A percentile compares a stretch with the other conserved stretches of the same genome.
Conservation (phyloP, 2,329 filamentous ascomycete genomes). For the Apiospora rasikravindrae region DNA sequence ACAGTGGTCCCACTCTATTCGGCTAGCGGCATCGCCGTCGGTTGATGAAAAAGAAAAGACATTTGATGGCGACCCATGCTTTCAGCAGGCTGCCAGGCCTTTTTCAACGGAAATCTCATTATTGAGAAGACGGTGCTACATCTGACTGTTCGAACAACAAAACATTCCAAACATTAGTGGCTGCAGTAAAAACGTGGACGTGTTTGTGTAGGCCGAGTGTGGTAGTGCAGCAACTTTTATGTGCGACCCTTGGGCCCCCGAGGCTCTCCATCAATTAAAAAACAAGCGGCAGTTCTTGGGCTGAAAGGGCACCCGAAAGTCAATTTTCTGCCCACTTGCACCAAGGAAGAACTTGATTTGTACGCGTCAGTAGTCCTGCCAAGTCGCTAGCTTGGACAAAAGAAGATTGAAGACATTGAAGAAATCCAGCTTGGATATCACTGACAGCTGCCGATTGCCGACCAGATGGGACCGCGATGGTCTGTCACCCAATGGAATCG, state of each 20-base stretch:
- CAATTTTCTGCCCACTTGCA: background rate
- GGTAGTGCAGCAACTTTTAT: background rate
- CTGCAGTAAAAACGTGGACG: background rate
- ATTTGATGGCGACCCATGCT: background rate
- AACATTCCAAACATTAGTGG: background rate
- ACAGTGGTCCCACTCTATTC: background rate
- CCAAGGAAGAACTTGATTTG: background rate
- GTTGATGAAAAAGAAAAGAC: background rate
- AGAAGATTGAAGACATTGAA: background rate
- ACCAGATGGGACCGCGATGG: background rate
- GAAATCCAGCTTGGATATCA: background rate
- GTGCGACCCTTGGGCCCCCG: background rate
- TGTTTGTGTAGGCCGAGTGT: background rate
- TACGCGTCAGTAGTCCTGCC: background rate
- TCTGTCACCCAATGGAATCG: background rate
- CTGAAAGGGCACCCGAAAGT: background rate
- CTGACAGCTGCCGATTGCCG: conserved; percentile 9
- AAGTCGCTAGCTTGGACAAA: background rate
- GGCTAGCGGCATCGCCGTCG: background rate
- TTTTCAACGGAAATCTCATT: background rate
- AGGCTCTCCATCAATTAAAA: background rate
- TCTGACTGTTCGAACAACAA: background rate
- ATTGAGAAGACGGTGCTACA: background rate
- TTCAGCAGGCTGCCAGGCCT: background rate
- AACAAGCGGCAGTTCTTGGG: background rate